Evolutionary conservation across 805 yeast species (phyloP).

Genomic region (Kuraishia ogatae): DNA sequence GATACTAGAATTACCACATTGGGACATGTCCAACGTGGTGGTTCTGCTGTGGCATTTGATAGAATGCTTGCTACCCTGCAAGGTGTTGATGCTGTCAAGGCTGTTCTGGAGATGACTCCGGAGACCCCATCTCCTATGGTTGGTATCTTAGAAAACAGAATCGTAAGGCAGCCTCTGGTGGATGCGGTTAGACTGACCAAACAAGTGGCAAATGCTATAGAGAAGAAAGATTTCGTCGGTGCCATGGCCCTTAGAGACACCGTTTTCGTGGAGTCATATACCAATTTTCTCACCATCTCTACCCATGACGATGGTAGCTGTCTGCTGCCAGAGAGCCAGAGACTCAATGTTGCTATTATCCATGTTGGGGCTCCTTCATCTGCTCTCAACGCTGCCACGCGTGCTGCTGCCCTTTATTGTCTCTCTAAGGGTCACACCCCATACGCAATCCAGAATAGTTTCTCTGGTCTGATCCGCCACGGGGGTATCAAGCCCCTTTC

Average conservation of each 20-base stretch:
- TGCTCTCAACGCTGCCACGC: slow-evolving; percentile 70
- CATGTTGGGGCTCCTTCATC: slow-evolving; percentile 80
- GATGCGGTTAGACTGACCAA: slow-evolving; percentile 69
- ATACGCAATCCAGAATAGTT: slow-evolving; percentile 68
- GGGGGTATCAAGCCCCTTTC: slow-evolving; percentile 49
- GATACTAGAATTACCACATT: slow-evolving; percentile 73
- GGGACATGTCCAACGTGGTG: slow-evolving; percentile 83
- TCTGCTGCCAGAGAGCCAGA: slow-evolving; percentile 40
- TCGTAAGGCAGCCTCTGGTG: slow-evolving; percentile 57
- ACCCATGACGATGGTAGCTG: slow-evolving; percentile 62
- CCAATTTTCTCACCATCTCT: slow-evolving; percentile 56
- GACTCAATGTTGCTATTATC: slow-evolving; percentile 58
- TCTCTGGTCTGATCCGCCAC: slow-evolving; percentile 57
- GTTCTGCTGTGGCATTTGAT: slow-evolving; percentile 71
- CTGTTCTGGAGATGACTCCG: slow-evolving; percentile 59
- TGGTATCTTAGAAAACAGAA: slow-evolving; percentile 62
- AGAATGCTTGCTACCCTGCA: slow-evolving; percentile 66
- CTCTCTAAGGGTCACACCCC: slow-evolving; percentile 68
- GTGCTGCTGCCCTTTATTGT: slow-evolving; percentile 68
- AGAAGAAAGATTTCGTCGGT: slow-evolving; percentile 52
- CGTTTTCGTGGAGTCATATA: slow-evolving; percentile 55
- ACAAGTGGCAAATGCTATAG: slow-evolving; percentile 64
- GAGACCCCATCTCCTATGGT: slow-evolving; percentile 76
- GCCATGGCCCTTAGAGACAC: slow-evolving; percentile 69
- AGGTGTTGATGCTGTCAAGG: slow-evolving; percentile 77